Conservation (phyloP, 1,284 basidiomycete species). For the Ganoderma lucidum region DNA sequence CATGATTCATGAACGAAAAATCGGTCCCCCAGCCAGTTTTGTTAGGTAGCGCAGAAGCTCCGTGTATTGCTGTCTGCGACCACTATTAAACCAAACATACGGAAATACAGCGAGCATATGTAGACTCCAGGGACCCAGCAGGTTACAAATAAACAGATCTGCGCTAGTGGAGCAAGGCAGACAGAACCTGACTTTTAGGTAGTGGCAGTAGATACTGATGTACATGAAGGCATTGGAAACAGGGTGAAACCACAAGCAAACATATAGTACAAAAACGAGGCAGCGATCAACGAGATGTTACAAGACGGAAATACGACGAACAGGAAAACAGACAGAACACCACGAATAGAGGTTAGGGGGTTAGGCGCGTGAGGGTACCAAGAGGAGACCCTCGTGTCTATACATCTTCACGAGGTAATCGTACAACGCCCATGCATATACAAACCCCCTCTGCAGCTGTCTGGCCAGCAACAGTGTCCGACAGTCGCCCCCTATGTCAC, state of each 20-base stretch:
- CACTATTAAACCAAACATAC: not conserved
- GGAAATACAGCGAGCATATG: not conserved
- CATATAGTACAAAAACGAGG: not conserved
- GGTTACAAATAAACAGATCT: not conserved
- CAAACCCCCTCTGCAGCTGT: slow-evolving; percentile 34
- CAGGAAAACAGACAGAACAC: not conserved
- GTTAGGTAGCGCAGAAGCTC: not conserved
- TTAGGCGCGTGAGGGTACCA: not conserved
- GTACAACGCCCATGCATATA: slow-evolving; percentile 19
- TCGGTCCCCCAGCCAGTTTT: not conserved
- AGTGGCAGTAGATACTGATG: not conserved
- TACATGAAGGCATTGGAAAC: not conserved
- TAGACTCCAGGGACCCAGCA: not conserved
- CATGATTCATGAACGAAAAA: too few species aligned
- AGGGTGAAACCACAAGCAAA: not conserved
- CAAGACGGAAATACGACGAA: slow-evolving; percentile 2
- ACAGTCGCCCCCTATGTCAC: slow-evolving; percentile 6
- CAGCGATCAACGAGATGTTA: not conserved
- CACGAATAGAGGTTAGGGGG: slow-evolving; percentile 3
- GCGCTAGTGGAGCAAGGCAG: not conserved
- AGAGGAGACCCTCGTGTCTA: not conserved
- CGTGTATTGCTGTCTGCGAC: slow-evolving; percentile 6
- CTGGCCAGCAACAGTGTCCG: slow-evolving; percentile 34
- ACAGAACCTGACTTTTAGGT: not conserved
- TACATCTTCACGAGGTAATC: not conserved